phyloP scores from a whole-genome alignment of 2,329 filamentous ascomycete genomes.

The Lachnellula hyalina region DNA sequence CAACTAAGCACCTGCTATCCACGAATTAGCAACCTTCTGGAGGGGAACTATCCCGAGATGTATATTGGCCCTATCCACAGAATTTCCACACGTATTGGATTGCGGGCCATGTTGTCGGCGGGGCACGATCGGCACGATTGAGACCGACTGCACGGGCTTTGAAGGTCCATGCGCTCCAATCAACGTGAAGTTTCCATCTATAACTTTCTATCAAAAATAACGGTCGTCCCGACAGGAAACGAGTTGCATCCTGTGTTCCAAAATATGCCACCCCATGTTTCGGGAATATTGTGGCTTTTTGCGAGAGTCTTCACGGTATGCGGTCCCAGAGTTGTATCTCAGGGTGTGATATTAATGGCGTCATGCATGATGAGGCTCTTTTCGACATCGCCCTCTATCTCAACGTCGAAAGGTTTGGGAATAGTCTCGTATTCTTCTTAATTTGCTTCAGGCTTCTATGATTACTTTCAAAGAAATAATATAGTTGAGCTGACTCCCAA shows the following conservation, averaged over 20 bases:
- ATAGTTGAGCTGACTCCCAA: no score
- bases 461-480: not conserved
- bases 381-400: constrained; percentile 4
- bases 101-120: not conserved
- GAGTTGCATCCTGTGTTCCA: no score
- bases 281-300: not conserved
- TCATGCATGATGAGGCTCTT: constrained; percentile 2
- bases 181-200: not conserved
- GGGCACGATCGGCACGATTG: constrained; percentile 5
- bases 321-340: not conserved
- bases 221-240: not conserved
- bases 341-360: not conserved
- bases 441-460: not conserved
- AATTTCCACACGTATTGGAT: not conserved
- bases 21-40: not conserved
- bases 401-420: not conserved
- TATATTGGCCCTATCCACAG: not conserved
- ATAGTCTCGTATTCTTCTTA: not conserved
- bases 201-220: not conserved
- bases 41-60: not conserved
- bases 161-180: constrained; percentile 13
- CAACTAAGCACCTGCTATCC: not conserved
- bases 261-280: not conserved
- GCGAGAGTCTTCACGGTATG: not conserved
- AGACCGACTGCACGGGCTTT: constrained; percentile 1